These are phyloP conservation scores for Forsythia suspensa DNA, from an alignment of 257 asterid genomes.

Conservation along the genomic window DNA sequence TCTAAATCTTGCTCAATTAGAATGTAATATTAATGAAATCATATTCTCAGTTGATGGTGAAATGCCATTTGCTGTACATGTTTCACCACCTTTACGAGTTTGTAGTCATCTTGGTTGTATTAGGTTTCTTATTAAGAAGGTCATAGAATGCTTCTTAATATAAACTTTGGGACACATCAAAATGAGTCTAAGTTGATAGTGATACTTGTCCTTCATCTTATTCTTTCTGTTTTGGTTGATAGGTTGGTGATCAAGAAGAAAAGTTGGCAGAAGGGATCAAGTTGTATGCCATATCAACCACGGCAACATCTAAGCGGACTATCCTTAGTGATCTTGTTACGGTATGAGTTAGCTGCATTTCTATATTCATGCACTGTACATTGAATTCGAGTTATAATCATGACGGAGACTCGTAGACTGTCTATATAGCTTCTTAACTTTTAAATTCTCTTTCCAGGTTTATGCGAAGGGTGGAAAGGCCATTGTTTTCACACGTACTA, in stretches of 20 bases:
- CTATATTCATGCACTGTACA: neutral
- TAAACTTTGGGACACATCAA: neutral
- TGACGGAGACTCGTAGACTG: neutral
- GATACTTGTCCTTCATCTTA: neutral
- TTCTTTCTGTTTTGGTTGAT: slow-evolving; percentile 10
- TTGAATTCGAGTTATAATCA: neutral
- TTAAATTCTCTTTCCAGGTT: slow-evolving; percentile 42
- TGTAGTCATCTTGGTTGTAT: neutral
- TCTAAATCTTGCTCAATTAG: neutral
- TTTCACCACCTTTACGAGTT: neutral
- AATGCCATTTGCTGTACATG: neutral
- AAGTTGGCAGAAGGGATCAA: slow-evolving; percentile 92
- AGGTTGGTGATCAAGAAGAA: slow-evolving; percentile 87
- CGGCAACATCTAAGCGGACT: slow-evolving; percentile 66
- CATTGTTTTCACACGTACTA: slow-evolving; percentile 88
- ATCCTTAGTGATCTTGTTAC: slow-evolving; percentile 79
- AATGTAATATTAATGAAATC: neutral
- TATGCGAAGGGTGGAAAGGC: slow-evolving; percentile 94
- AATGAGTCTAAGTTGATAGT: neutral
- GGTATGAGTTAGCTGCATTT: slow-evolving; percentile 37
- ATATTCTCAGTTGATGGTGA: neutral
- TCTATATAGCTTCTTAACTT: slow-evolving; percentile 18
- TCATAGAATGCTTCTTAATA: neutral
- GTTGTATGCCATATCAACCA: slow-evolving; percentile 68
- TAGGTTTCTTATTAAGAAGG: neutral